A percentile compares a stretch with the other conserved stretches of the same genome.
phyloP scores from a whole-genome alignment of 164 flowering plant genomes.

The grape (Vitis vinifera) region ASM3070453v1 NC_081818.1:9757501-9758000 shows the following conservation, averaged over 20 bases:
- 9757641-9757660: no score
- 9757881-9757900: constrained; percentile 87
- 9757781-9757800: constrained; percentile 83
- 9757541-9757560: no score
- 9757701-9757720: no score
- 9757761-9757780: constrained; percentile 78
- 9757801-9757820: constrained; percentile 94
- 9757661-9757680: no score
- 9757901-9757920: constrained; percentile 98
- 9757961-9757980: constrained; percentile 96
- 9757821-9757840: constrained; percentile 91
- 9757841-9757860: constrained; percentile 84
- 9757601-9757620: no score
- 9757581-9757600: no score
- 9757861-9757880: constrained; percentile 94
- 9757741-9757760: not conserved
- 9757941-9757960: constrained; percentile 96
- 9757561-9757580: no score
- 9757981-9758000: constrained; percentile 88
- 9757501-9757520: no score
- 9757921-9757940: constrained; percentile 99
- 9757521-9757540: no score
- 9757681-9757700: no score
- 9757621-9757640: no score
- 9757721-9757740: no score